Base-by-base conservation (phyloP, 1,139 yeast species). In the Diutina mesorugosa region DNA sequence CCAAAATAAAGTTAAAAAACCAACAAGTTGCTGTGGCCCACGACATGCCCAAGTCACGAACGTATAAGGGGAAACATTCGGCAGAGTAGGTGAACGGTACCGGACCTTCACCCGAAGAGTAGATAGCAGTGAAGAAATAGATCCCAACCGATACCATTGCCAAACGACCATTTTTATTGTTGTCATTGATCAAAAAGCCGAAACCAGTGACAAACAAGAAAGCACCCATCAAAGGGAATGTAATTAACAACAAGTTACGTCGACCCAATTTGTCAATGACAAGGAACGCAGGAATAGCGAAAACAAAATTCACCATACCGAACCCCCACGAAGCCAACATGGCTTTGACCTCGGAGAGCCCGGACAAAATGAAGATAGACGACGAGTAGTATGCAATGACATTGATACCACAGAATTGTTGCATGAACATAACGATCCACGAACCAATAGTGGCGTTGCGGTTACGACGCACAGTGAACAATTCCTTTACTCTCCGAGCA, bases 11-110 rank as follows among this genome's bases (percentile, higher is more conserved):
- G 68, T 87, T 87, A 76, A 88, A 87, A 67, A 87, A 86, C 95
- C 96, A 89, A 68, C 90, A 78, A 18, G 90, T 85, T 30, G 91
- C 87, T 38, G 93, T 86, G 21, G 95, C 96, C 62, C 84, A 76
- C 4, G 93, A 84, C 85, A 90, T 87, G 58, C 96, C 95, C 56
- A 88, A 72, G 65, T 90, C 95, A 71, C 96, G 83, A 60, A 88
- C 84, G 64, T 87, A 87, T 62, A 89, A 76, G 57, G 95, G 91
- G 88, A 89, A 56, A 60, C 87, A 88, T 69, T 89, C 95, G 18
- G 96, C 95, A 41, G 95, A 85, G 67, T 88, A 87, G 1, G 95
- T 87, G 73, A 89, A 89, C 7, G 96, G 95, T 55, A 89, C 95
- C 14, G 95, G 96, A 54, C 96, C 96, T 72, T 87, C 90, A 60